Percentiles rank a stretch among this genome's conserved stretches.
These are phyloP conservation scores for Athelia sp. DNA, from an alignment of 1,284 basidiomycete genomes.

Conservation along the genomic window DNA sequence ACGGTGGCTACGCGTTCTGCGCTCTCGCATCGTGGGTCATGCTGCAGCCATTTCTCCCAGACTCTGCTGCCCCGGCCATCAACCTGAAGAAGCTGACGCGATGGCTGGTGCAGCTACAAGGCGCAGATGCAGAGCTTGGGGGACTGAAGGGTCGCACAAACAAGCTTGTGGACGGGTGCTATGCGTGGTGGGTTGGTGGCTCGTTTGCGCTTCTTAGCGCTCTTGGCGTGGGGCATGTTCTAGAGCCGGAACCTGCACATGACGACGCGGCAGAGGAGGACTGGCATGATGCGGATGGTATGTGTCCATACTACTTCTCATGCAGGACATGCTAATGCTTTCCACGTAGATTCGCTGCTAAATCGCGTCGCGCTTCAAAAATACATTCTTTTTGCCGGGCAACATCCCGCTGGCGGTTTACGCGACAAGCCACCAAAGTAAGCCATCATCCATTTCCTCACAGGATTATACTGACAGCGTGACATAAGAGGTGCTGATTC, in stretches of 20 bases:
- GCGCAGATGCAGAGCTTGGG: constrained; percentile 76
- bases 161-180: constrained; percentile 98
- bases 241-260: constrained; percentile 18
- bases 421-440: constrained; percentile 95
- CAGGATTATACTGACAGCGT: not conserved
- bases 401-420: constrained; percentile 81
- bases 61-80: constrained; percentile 29
- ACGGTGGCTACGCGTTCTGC: constrained; percentile 97
- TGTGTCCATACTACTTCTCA: constrained; percentile 1
- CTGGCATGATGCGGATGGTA: constrained; percentile 68
- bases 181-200: constrained; percentile 98
- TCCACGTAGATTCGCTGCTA: constrained; percentile 43
- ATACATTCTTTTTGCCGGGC: constrained; percentile 84
- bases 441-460: constrained; percentile 14
- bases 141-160: constrained; percentile 95
- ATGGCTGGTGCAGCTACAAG: constrained; percentile 90
- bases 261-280: constrained; percentile 27
- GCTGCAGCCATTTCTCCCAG: constrained; percentile 50
- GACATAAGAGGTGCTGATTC: constrained; percentile 64
- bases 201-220: constrained; percentile 81
- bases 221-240: constrained; percentile 39
- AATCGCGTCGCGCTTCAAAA: constrained; percentile 77
- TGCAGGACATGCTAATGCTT: not conserved
- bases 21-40: constrained; percentile 83
- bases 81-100: constrained; percentile 63